Conservation (phyloP, 257 asterid species). For the Solanum rostratum region DNA sequence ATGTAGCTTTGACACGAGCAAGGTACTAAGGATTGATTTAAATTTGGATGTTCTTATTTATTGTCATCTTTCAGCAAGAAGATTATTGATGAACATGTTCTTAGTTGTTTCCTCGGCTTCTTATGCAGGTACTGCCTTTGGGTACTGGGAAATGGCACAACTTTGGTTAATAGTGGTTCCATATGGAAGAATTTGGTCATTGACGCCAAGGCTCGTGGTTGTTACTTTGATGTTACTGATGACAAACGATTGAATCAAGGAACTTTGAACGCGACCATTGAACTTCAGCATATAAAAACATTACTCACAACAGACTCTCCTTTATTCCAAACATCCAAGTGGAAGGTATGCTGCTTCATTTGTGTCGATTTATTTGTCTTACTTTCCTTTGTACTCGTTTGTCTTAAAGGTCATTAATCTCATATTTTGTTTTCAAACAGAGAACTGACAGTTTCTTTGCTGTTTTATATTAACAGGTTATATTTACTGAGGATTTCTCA, state of each 20-base stretch:
- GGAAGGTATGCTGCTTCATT: too few species aligned
- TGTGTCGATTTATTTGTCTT: too few species aligned
- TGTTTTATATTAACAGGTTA: constrained; percentile 7
- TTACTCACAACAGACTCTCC: constrained; percentile 16
- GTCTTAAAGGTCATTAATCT: too few species aligned
- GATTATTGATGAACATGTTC: too few species aligned
- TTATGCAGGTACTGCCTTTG: constrained; percentile 75
- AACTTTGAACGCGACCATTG: constrained; percentile 17
- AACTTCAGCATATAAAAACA: constrained; percentile 12
- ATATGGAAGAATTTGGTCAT: constrained; percentile 43
- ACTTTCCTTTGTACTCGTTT: too few species aligned
- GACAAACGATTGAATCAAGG: constrained; percentile 29
- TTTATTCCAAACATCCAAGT: background rate
- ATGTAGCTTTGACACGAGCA: constrained; percentile 69
- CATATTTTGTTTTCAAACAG: too few species aligned
- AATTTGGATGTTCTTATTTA: too few species aligned
- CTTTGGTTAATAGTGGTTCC: constrained; percentile 43
- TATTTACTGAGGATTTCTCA: constrained; percentile 22
- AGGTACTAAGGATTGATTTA: too few species aligned
- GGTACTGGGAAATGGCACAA: constrained; percentile 53
- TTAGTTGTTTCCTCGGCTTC: too few species aligned
- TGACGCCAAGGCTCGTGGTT: constrained; percentile 47
- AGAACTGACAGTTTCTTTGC: background rate
- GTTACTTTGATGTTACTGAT: constrained; percentile 38
- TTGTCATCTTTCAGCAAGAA: too few species aligned